phyloP scores from a whole-genome alignment of 345 rosid species.

The Punica granatum region DNA sequence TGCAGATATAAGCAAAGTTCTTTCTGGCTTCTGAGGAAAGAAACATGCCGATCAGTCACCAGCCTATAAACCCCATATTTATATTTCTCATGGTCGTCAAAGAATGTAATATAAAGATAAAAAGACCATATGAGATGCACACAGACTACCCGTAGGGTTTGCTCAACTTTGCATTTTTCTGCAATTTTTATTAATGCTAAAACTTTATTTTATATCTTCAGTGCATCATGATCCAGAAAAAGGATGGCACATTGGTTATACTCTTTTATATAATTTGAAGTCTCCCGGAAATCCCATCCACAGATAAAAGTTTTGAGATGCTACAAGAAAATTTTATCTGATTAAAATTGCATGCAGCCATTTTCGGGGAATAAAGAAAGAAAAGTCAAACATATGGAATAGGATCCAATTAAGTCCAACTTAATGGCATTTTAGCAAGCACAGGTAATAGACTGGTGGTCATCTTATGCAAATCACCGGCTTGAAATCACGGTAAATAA shows the following conservation, averaged over 20 bases:
- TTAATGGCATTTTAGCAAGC: background rate
- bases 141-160: background rate
- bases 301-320: background rate
- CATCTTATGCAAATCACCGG: background rate
- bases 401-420: background rate
- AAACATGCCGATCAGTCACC: slow-evolving; percentile 6
- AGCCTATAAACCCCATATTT: background rate
- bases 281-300: background rate
- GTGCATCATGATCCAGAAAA: background rate
- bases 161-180: background rate
- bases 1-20: slow-evolving; percentile 57
- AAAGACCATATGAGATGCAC: background rate
- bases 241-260: background rate
- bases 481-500: background rate
- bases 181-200: background rate
- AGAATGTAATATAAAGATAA: background rate
- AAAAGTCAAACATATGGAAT: background rate
- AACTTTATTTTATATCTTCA: background rate
- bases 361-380: background rate
- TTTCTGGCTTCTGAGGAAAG: slow-evolving; percentile 72
- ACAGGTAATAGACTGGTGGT: background rate
- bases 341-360: background rate
- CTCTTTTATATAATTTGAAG: background rate
- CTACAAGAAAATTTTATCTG: background rate
- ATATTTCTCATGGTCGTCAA: background rate